These are phyloP conservation scores for Oryza longistaminata DNA, from an alignment of 176 grass and related monocot genomes.

Conservation along the genomic window DNA sequence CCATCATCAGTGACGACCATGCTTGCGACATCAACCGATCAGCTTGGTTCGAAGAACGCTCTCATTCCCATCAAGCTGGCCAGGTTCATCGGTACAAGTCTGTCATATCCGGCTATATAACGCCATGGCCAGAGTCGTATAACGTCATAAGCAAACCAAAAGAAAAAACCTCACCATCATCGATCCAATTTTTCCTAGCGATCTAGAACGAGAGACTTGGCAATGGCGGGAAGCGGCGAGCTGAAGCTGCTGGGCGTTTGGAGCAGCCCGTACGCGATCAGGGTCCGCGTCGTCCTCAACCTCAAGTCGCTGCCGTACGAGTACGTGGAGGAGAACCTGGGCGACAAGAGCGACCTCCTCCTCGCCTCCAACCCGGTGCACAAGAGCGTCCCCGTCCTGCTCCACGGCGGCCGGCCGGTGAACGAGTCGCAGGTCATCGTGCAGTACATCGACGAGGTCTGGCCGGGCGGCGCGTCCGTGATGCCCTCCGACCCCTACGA, in stretches of 20 bases:
- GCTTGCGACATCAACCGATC: neutral
- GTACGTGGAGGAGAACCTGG: slow-evolving; percentile 59
- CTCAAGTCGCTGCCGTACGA: slow-evolving; percentile 64
- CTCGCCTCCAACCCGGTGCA: slow-evolving; percentile 66
- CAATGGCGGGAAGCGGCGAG: slow-evolving; percentile 40
- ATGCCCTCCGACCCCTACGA: slow-evolving; percentile 45
- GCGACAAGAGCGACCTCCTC: slow-evolving; percentile 61
- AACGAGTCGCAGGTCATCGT: slow-evolving; percentile 47
- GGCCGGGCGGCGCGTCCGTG: neutral
- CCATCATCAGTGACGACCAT: neutral
- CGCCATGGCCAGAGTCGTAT: neutral
- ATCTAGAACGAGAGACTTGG: neutral
- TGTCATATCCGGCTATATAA: neutral
- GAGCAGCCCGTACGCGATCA: slow-evolving; percentile 45
- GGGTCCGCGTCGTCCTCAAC: slow-evolving; percentile 59
- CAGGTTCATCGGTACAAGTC: neutral
- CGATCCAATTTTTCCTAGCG: neutral
- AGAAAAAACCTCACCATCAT: neutral
- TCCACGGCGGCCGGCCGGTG: slow-evolving; percentile 46
- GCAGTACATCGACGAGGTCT: slow-evolving; percentile 51
- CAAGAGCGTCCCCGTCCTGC: slow-evolving; percentile 63
- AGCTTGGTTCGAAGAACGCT: too few species aligned
- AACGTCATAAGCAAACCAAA: too few species aligned
- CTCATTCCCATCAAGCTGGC: neutral
- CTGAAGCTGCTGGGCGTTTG: slow-evolving; percentile 60